Conservation (phyloP, 257 asterid species). For the Primulina eburnea region DNA sequence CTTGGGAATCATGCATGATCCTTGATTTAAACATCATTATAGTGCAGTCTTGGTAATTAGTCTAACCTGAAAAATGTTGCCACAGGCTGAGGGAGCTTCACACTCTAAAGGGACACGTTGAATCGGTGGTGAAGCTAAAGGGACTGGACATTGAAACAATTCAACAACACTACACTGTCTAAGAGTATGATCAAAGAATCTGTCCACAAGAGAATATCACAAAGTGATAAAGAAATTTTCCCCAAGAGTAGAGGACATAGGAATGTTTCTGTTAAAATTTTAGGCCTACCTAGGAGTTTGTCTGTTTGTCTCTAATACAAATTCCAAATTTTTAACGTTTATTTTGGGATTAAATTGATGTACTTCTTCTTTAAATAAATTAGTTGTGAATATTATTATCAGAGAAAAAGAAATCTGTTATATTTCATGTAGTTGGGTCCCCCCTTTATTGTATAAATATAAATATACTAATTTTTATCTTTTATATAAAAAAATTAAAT, state of each 20-base stretch:
- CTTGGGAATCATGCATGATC: neutral
- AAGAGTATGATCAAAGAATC: conserved; percentile 9
- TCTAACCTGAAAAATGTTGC: conserved; percentile 24
- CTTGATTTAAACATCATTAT: neutral
- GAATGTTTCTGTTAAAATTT: neutral
- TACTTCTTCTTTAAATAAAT: too few relatives aligned
- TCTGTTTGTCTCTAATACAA: neutral
- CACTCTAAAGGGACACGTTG: conserved; percentile 82
- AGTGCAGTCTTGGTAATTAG: neutral
- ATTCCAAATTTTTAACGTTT: neutral
- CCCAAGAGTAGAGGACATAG: neutral
- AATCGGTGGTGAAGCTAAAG: conserved; percentile 68
- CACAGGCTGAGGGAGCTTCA: conserved; percentile 74
- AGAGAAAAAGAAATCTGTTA: neutral
- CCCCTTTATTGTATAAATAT: too few relatives aligned
- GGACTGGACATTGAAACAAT: conserved; percentile 67
- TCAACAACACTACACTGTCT: conserved; percentile 64
- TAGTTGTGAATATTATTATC: neutral
- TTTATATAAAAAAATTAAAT: too few relatives aligned
- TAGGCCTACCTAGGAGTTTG: neutral
- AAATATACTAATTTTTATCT: too few relatives aligned
- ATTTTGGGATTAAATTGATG: neutral
- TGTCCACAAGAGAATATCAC: neutral
- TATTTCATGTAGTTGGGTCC: too few relatives aligned
- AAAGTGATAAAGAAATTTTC: too few relatives aligned